Evolutionary conservation across 345 rosid genomes (phyloP).

Genomic region (Populus euphratica): DNA sequence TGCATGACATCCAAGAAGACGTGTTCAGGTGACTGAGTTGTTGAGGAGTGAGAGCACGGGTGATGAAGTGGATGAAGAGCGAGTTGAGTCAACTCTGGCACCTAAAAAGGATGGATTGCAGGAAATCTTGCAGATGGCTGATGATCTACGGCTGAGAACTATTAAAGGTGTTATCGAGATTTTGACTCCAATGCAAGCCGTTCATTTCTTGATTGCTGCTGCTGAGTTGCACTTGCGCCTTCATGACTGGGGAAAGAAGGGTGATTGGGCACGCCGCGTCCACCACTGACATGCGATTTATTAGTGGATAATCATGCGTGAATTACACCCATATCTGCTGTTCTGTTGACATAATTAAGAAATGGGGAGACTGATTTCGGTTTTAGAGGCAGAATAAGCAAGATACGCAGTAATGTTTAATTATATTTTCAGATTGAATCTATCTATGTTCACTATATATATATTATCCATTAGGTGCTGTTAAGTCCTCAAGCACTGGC

Average conservation of each 20-base stretch:
- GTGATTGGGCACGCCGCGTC: not conserved
- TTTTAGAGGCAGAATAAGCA: no score
- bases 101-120: constrained; percentile 25
- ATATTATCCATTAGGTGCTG: no score
- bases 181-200: constrained; percentile 34
- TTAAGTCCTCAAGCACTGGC: no score
- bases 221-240: constrained; percentile 45
- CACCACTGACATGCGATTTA: not conserved
- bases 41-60: not conserved
- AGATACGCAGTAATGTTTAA: no score
- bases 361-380: no score
- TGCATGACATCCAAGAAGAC: not conserved
- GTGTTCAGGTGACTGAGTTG: constrained; percentile 18
- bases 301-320: no score
- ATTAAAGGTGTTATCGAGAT: constrained; percentile 26
- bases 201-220: constrained; percentile 47
- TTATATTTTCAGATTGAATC: no score
- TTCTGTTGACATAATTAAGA: no score
- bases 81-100: constrained; percentile 23
- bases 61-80: not conserved
- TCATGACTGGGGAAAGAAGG: constrained; percentile 44
- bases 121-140: constrained; percentile 33
- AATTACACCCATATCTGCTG: no score
- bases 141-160: constrained; percentile 42
- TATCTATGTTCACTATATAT: no score